Base-by-base conservation (phyloP, 2,329 filamentous ascomycete genomes). In the Colletotrichum tropicale region DNA sequence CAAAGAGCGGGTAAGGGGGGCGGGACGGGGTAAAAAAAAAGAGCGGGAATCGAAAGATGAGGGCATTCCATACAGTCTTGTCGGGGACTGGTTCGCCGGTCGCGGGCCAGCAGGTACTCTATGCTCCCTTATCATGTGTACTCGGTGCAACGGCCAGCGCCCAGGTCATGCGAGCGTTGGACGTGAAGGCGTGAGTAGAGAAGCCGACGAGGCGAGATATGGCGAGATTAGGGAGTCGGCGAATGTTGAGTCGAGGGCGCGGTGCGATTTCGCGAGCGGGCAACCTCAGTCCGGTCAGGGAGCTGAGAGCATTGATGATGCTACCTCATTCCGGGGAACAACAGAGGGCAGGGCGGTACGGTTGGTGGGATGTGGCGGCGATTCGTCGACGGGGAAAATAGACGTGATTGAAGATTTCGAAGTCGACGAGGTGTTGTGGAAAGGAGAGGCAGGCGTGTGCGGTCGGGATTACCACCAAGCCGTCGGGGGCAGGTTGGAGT, bases 41-140 rank as follows among this genome's bases (percentile, higher is more conserved):
- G 43, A 52, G n/a, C 43, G 43, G 48, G 60, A 38, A 61, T 71
- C 71, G 66, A 77, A 71, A 70, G 76, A n/a, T 28, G 76, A 62
- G 36, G 73, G 75, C 69, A 76, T 78, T 75, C 82, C 89, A 85
- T 87, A 92, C 91, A 84, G 81, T 84, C 88, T 89, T 82, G 87
- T 87, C 72, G 90, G 87, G 78, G 90, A 90, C 82, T 89, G 88
- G 84, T 88, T 88, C 82, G 89, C 88, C 85, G 89, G 89, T 88
- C 88, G 88, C 83, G 89, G 87, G 87, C 90, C 90, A 89, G 89
- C 89, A 85, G 89, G 88, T 84, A 87, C 86, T 84, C 86, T 88
- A 85, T 89, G 87, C 84, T 91, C 88, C 83, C 86, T 87, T 84
- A 87, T 86, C 89, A 91, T 90, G 77, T 78, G 77, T 73, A 70